Base-by-base conservation (phyloP, 257 asterid species). In the Handroanthus guayacan region DNA sequence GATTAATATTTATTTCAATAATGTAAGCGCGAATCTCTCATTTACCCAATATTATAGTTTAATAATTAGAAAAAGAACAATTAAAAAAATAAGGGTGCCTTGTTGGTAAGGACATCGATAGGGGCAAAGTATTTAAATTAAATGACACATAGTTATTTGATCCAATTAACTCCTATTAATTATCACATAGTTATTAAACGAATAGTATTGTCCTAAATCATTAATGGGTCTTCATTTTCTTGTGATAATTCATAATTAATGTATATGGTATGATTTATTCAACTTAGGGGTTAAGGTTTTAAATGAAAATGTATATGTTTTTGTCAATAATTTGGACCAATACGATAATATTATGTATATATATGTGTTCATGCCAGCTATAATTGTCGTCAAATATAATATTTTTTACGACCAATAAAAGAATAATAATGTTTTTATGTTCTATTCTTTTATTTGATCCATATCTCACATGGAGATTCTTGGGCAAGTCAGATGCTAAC, bases 61-160 rank as follows among this genome's bases (percentile, higher is more conserved):
- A 25, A n/a, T 50, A 5, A 48, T 51, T 38, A 5, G 13, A 45
- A 56, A 74, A 56, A 47, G 14, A 25, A 63, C 48, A 75, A 76
- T 43, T 43, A 9, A 20, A 52, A 69, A 38, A 70, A 41, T 34
- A 34, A 41, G 3, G 6, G 13, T 18, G 70, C 57, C 74, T 47
- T 80, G 77, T 80, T 52, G 73, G 51, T 78, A 47, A 51, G 71
- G 62, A 50, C 54, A 51, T 63, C 16, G 43, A 71, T 16, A 16
- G 18, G 20, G 17, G n/a, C 44, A 37, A 48, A 63, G 10, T 44
- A 45, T 12, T 16, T 16, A 68, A n/a, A 34, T 7, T 4, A 61
- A 36, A 61, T 5, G 43, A 11, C 1, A 9, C 0, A 31, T 34
- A 56, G 25, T 5, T 45, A 67, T 31, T 51, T 43, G 67, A 34